phyloP scores from a whole-genome alignment of 2,329 filamentous ascomycete genomes.

The Phaeosphaeriaceae sp. region DNA sequence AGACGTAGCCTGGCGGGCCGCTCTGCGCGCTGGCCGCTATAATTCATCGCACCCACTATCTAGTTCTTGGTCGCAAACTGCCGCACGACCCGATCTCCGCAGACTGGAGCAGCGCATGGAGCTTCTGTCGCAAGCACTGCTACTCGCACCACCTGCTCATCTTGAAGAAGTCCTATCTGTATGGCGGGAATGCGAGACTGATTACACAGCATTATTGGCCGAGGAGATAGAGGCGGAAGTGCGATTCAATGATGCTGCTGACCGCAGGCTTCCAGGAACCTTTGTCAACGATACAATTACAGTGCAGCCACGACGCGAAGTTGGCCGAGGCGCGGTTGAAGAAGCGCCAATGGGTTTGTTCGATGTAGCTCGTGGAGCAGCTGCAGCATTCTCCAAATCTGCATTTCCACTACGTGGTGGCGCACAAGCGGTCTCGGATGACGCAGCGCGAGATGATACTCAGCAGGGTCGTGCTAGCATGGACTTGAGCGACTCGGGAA shows the following conservation, averaged over 20 bases:
- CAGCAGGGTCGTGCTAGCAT: slow-evolving; percentile 33
- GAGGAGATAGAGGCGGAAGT: slow-evolving; percentile 71
- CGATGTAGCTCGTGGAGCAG: slow-evolving; percentile 58
- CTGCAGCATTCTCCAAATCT: slow-evolving; percentile 54
- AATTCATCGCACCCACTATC: slow-evolving; percentile 49
- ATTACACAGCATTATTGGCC: slow-evolving; percentile 70
- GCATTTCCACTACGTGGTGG: slow-evolving; percentile 53
- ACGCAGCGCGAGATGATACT: slow-evolving; percentile 2
- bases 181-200: slow-evolving; percentile 79
- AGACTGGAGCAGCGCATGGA: slow-evolving; percentile 83
- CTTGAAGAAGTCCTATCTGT: slow-evolving; percentile 77
- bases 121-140: slow-evolving; percentile 75
- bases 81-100: slow-evolving; percentile 60
- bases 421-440: slow-evolving; percentile 15
- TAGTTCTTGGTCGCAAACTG: slow-evolving; percentile 46
- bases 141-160: slow-evolving; percentile 72
- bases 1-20: slow-evolving; percentile 79
- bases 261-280: slow-evolving; percentile 59
- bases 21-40: slow-evolving; percentile 78
- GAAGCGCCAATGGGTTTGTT: slow-evolving; percentile 61
- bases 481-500: slow-evolving; percentile 46
- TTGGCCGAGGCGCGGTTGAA: slow-evolving; percentile 51
- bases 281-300: slow-evolving; percentile 47
- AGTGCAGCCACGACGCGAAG: slow-evolving; percentile 50
- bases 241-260: slow-evolving; percentile 72